A percentile compares a stretch with the other conserved stretches of the same genome.
These are phyloP conservation scores for Dimocarpus longan DNA, from an alignment of 345 rosid species.

Conservation along the genomic window DNA sequence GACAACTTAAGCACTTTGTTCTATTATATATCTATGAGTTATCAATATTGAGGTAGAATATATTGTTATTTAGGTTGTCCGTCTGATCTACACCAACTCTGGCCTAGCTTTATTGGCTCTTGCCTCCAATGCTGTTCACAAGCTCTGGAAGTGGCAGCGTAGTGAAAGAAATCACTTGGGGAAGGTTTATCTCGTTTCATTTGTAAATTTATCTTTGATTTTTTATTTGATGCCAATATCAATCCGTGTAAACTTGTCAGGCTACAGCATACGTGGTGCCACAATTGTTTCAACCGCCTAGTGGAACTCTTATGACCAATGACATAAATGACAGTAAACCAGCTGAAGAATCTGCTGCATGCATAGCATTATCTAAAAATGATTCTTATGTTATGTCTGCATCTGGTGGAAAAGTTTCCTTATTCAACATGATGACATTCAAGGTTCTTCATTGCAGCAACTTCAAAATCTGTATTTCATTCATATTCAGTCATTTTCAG, in stretches of 20 bases:
- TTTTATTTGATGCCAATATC: constrained; percentile 10
- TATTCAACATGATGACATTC: constrained; percentile 91
- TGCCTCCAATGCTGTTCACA: constrained; percentile 61
- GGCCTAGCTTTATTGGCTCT: constrained; percentile 63
- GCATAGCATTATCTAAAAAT: constrained; percentile 89
- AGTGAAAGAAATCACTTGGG: constrained; percentile 52
- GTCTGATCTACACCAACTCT: constrained; percentile 60
- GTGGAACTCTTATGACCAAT: constrained; percentile 75
- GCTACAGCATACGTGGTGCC: constrained; percentile 68
- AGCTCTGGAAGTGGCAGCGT: constrained; percentile 76
- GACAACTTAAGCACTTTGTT: neutral
- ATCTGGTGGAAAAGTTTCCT: constrained; percentile 82
- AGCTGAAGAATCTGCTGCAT: constrained; percentile 67
- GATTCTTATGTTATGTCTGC: constrained; percentile 91
- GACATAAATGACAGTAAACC: constrained; percentile 59
- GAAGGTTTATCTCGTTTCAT: constrained; percentile 44
- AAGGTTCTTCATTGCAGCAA: constrained; percentile 46
- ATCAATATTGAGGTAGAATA: constrained; percentile 7
- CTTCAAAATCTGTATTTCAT: neutral
- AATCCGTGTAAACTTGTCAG: constrained; percentile 32
- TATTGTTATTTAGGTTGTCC: constrained; percentile 42
- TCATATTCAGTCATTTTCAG: neutral
- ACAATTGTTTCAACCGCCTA: constrained; percentile 78
- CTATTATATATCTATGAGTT: neutral
- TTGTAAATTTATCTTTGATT: neutral